Base-by-base conservation (phyloP, 2,329 filamentous ascomycete species). In the Botrytis porri region DNA sequence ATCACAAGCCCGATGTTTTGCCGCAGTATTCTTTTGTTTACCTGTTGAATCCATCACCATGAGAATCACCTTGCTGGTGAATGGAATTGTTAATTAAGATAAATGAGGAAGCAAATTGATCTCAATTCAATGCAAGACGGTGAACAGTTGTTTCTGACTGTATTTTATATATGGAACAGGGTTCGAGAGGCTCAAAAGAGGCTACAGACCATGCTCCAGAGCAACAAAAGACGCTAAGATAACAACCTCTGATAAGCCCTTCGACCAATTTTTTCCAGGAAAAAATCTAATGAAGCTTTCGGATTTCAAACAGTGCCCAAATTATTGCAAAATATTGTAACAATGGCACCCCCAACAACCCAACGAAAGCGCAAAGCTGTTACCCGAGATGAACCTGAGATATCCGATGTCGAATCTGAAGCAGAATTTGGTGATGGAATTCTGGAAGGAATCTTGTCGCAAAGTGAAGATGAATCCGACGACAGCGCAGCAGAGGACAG, bases 1-100 rank as follows among this genome's bases (percentile, higher is more conserved):
- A 80, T 92, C 89, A 81, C 89, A 92, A 74, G 89, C 89, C 65
- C 88, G 85, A 75, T 87, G 88, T 78, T 88, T 90, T 74, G 83
- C 79, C 20, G 73, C 76, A 35, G 75, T 35, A 20, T 75, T 69
- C 25, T 74, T 74, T 48, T 72, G 39, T 39, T 48, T 72, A 10
- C 65, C 37, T 43, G 69, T n/a, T 57, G 74, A 43, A n/a, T 74
- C 32, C 72, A 77, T 75, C 16, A 71, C 73, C 60, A 75, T 51
- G 35, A 70, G 64, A 14, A 66, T 35, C n/a, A n/a, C 4, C 18
- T 12, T 22, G 14, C 14, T 16, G 22, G 35, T 8, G 18, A 25
- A 39, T 59, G 4, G 4, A 66, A 66, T 3, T 43, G 18, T 43
- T 10, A 32, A 41, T 57, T 57, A 4, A 25, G 35, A 67, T 20